Evolutionary conservation across 2,329 filamentous ascomycete species (phyloP).

Genomic region (Conoideocrella luteorostrata): DNA sequence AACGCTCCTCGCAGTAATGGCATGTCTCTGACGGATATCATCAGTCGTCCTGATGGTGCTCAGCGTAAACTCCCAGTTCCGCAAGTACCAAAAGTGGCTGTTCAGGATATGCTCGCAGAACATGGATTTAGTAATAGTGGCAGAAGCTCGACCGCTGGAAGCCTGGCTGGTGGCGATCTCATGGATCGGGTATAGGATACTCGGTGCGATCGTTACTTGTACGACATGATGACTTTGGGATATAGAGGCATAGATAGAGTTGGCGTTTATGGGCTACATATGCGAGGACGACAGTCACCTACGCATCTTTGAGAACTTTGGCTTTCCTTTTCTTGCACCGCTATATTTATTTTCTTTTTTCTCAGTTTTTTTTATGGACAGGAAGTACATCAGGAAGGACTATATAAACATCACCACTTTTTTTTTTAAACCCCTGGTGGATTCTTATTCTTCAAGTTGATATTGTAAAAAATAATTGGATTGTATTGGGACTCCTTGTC

Average conservation of each 20-base stretch:
- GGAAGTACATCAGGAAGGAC: not conserved
- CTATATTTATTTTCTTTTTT: slow-evolving; percentile 6
- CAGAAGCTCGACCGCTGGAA: slow-evolving; percentile 70
- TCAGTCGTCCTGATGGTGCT: slow-evolving; percentile 78
- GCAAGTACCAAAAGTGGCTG: slow-evolving; percentile 81
- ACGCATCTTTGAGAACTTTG: not conserved
- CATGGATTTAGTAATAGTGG: slow-evolving; percentile 65
- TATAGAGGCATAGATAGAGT: slow-evolving; percentile 34
- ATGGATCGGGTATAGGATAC: slow-evolving; percentile 45
- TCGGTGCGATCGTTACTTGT: slow-evolving; percentile 18
- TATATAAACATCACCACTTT: slow-evolving; percentile 15
- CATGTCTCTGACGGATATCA: slow-evolving; percentile 84
- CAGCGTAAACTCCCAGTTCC: slow-evolving; percentile 88
- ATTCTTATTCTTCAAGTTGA: slow-evolving; percentile 6
- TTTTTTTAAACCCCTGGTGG: slow-evolving; percentile 3
- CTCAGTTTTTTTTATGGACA: slow-evolving; percentile 9
- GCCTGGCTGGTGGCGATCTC: slow-evolving; percentile 66
- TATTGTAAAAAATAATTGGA: slow-evolving; percentile 17
- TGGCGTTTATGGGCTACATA: slow-evolving; percentile 28
- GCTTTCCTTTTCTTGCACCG: not conserved
- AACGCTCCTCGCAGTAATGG: slow-evolving; percentile 51
- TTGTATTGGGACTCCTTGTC: slow-evolving; percentile 14
- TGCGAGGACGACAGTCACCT: slow-evolving; percentile 9
- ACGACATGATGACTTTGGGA: slow-evolving; percentile 33
- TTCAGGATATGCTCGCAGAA: slow-evolving; percentile 74